These are phyloP conservation scores for Conticribra guillardii DNA, from an alignment of 108 stramenopile species.

Conservation along the genomic window DNA sequence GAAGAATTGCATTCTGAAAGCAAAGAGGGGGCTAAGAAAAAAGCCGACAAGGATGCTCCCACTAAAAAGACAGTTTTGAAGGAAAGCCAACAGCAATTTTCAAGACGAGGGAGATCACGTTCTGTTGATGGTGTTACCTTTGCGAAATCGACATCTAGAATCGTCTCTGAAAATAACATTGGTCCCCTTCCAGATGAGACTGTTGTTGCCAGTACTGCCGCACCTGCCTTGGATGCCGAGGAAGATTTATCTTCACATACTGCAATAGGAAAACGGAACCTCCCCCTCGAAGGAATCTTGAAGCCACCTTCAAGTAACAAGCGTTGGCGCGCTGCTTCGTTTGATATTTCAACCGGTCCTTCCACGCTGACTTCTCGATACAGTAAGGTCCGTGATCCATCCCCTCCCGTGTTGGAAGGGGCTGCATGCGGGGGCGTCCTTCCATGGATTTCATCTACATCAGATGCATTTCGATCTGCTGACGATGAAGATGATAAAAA, in stretches of 20 bases:
- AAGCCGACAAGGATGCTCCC: no score
- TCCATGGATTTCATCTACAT: no score
- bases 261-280: slow-evolving; percentile 3
- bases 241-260: background rate
- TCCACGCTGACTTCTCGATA: slow-evolving; percentile 7
- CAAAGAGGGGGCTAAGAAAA: background rate
- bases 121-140: slow-evolving; percentile 42
- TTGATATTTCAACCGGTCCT: slow-evolving; percentile 47
- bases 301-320: slow-evolving; percentile 34
- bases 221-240: background rate
- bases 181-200: background rate
- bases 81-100: no score
- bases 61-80: no score
- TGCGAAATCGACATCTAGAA: slow-evolving; percentile 2
- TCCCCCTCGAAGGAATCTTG: slow-evolving; percentile 39
- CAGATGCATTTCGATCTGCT: background rate
- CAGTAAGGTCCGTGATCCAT: no score
- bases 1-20: background rate
- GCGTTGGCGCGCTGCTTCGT: slow-evolving; percentile 45
- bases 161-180: background rate
- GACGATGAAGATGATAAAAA: slow-evolving; percentile 27
- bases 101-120: slow-evolving; percentile 28
- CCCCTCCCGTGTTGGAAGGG: no score
- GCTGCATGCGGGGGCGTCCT: no score
- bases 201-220: slow-evolving; percentile 6